Conservation (phyloP, 257 asterid species). For the Gentiana macrophylla region DNA sequence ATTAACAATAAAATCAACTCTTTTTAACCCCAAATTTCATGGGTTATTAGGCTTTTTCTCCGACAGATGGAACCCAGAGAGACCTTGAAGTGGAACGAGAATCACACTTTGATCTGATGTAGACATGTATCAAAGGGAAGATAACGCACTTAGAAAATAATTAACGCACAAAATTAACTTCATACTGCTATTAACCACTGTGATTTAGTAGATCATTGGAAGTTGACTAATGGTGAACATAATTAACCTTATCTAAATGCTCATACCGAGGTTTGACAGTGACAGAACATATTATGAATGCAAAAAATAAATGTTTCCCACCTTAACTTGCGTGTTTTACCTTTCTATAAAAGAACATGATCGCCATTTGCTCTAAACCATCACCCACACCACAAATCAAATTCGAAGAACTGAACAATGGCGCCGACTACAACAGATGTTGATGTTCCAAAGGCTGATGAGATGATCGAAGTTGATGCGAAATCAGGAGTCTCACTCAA, state of each 20-base stretch:
- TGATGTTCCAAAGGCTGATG: slow-evolving; percentile 25
- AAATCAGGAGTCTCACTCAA: slow-evolving; percentile 24
- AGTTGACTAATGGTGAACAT: too few species aligned
- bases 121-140: too few species aligned
- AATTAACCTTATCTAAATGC: slow-evolving; percentile 33
- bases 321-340: slow-evolving; percentile 1
- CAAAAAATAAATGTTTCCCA: slow-evolving; percentile 20
- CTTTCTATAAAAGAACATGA: slow-evolving; percentile 21
- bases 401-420: slow-evolving; percentile 2
- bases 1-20: too few species aligned
- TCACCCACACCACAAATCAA: background rate
- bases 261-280: slow-evolving; percentile 36
- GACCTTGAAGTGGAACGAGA: too few species aligned
- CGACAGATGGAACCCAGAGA: too few species aligned
- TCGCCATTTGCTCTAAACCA: slow-evolving; percentile 18
- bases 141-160: too few species aligned
- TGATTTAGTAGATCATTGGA: too few species aligned
- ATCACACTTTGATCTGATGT: too few species aligned
- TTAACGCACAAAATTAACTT: too few species aligned
- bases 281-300: slow-evolving; percentile 7
- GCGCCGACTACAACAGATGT: slow-evolving; percentile 48
- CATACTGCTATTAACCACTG: too few species aligned
- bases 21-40: too few species aligned
- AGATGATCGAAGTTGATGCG: slow-evolving; percentile 37
- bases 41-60: too few species aligned